phyloP scores from a whole-genome alignment of 1,284 basidiomycete species.

The Moniliella sp. region DNA sequence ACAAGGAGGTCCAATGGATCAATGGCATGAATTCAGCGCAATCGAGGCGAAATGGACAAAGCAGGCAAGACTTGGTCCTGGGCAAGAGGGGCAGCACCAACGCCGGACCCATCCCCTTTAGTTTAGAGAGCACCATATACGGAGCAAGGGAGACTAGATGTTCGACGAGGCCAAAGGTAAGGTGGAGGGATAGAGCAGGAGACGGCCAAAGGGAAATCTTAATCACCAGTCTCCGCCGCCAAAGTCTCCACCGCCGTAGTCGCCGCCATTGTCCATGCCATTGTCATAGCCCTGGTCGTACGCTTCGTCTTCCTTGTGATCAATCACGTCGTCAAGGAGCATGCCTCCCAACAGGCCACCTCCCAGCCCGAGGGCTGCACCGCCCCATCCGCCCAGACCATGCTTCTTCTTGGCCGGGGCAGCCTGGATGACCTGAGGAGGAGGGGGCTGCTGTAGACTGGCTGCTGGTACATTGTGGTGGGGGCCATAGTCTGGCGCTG shows the following conservation, averaged over 20 bases:
- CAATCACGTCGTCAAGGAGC: slow-evolving; percentile 3
- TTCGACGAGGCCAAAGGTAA: too few relatives aligned
- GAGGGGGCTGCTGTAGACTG: slow-evolving; percentile 2
- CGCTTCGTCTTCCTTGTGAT: slow-evolving; percentile 16
- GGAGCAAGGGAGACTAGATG: too few relatives aligned
- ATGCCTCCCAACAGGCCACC: slow-evolving; percentile 9
- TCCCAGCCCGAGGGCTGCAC: slow-evolving; percentile 14
- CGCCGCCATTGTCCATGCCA: slow-evolving; percentile 6
- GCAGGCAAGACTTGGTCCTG: too few relatives aligned
- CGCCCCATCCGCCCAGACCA: slow-evolving; percentile 7
- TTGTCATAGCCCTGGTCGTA: slow-evolving; percentile 27
- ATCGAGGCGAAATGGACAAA: too few relatives aligned
- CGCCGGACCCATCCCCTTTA: too few relatives aligned
- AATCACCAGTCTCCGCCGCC: slow-evolving; percentile 3
- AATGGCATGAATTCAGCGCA: too few relatives aligned
- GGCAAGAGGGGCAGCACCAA: too few relatives aligned
- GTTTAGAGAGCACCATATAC: too few relatives aligned
- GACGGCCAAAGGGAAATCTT: too few relatives aligned
- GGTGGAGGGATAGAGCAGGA: too few relatives aligned
- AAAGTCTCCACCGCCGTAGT: slow-evolving; percentile 5
- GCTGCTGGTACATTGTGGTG: slow-evolving; percentile 5
- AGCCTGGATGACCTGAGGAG: neutral
- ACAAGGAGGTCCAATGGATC: too few relatives aligned
- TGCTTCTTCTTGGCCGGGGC: neutral
- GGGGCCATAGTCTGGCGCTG: neutral